phyloP scores from a whole-genome alignment of 2,329 filamentous ascomycete species.

The Diplodia intermedia region DNA sequence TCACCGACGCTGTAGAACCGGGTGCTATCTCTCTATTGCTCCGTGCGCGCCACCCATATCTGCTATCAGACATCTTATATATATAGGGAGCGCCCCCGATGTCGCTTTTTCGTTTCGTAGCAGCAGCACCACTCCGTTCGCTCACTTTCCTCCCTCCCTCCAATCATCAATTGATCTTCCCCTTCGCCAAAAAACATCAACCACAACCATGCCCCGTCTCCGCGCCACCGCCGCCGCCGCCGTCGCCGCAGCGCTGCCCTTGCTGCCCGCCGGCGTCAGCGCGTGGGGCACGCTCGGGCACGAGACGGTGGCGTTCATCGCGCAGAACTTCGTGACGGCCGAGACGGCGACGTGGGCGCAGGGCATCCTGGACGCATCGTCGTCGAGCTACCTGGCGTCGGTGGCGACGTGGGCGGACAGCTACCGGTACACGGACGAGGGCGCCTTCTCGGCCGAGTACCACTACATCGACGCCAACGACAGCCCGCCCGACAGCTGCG shows the following conservation, averaged over 20 bases:
- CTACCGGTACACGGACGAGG: slow-evolving; percentile 58
- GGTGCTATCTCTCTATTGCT: slow-evolving; percentile 11
- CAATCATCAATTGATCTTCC: no score
- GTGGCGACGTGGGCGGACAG: slow-evolving; percentile 63
- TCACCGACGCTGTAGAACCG: slow-evolving; percentile 16
- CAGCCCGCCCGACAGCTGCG: slow-evolving; percentile 55
- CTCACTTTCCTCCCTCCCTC: background rate
- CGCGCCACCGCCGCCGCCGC: slow-evolving; percentile 40
- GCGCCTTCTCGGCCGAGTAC: slow-evolving; percentile 55
- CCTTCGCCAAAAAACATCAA: no score
- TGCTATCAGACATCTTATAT: background rate
- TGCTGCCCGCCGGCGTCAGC: slow-evolving; percentile 35
- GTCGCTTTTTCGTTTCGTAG: background rate
- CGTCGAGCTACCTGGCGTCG: slow-evolving; percentile 56
- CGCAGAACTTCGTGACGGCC: slow-evolving; percentile 55
- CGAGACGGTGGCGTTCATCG: slow-evolving; percentile 62
- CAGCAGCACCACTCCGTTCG: no score
- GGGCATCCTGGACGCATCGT: slow-evolving; percentile 53
- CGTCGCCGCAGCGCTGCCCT: slow-evolving; percentile 32
- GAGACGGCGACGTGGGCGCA: slow-evolving; percentile 55
- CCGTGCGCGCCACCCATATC: slow-evolving; percentile 14
- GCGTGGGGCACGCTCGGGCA: slow-evolving; percentile 64
- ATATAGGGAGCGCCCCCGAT: background rate
- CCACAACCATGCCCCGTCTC: slow-evolving; percentile 25
- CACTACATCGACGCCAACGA: slow-evolving; percentile 63